Conservation (phyloP, 2,329 filamentous ascomycete genomes). For the Colletotrichum godetiae region DNA sequence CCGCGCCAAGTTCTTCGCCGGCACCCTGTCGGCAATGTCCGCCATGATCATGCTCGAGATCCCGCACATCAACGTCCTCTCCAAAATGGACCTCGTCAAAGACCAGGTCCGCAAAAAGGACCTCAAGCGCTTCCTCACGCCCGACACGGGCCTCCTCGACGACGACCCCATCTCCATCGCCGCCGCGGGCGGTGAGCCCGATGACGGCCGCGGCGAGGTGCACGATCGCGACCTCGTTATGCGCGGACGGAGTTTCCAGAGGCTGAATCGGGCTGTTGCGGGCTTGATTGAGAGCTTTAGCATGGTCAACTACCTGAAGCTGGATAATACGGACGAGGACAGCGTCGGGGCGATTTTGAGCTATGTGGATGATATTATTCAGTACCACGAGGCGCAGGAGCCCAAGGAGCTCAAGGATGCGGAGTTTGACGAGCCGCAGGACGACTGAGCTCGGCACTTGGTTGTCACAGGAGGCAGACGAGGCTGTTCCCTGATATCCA, state of each 20-base stretch:
- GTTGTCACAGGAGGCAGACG: not conserved
- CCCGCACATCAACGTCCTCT: constrained; percentile 94
- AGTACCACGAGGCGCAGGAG: constrained; percentile 93
- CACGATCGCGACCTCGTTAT: constrained; percentile 77
- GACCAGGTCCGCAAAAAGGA: constrained; percentile 89
- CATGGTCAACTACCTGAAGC: constrained; percentile 94
- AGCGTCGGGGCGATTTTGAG: constrained; percentile 87
- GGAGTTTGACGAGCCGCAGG: constrained; percentile 48
- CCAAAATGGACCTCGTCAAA: constrained; percentile 97
- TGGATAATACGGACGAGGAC: constrained; percentile 92
- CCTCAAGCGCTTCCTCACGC: constrained; percentile 88
- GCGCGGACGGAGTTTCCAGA: constrained; percentile 83
- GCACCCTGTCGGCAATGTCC: constrained; percentile 95
- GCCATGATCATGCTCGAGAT: constrained; percentile 99
- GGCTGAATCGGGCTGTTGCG: constrained; percentile 88
- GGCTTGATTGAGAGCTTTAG: constrained; percentile 96
- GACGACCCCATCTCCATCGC: constrained; percentile 69
- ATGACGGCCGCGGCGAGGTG: constrained; percentile 68
- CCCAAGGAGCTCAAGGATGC: constrained; percentile 82
- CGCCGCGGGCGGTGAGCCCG: constrained; percentile 48
- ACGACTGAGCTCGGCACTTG: constrained; percentile 31
- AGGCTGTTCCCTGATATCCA: not conserved
- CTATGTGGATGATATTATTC: constrained; percentile 94
- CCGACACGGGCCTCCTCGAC: constrained; percentile 84
- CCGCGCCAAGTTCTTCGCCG: constrained; percentile 96